These are phyloP conservation scores for Pseudisothecium myosuroides DNA, from an alignment of 225 moss, liverwort and hornwort species.

Conservation along the genomic window DNA sequence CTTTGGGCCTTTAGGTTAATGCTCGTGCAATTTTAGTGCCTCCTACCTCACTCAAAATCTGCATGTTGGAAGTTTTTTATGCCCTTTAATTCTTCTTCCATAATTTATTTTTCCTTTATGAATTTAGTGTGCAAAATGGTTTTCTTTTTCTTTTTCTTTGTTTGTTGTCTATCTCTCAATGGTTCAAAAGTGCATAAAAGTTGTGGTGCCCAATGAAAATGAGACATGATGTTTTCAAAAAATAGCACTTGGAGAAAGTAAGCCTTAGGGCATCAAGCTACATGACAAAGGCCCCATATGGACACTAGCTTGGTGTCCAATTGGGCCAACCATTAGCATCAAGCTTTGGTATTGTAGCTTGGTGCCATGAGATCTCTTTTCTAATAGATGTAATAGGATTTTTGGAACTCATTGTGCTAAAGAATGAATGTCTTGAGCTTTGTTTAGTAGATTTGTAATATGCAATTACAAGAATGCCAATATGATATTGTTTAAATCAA, in stretches of 20 bases:
- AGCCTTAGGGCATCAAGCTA: no score
- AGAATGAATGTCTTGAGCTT: not conserved
- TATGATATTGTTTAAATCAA: not conserved
- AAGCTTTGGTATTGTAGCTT: not conserved
- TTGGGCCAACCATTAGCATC: not conserved
- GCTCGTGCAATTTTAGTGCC: no score
- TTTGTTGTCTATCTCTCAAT: not conserved
- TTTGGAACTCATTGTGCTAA: not conserved
- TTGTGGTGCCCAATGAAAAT: not conserved
- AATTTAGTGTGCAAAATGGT: not conserved
- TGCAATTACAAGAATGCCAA: not conserved
- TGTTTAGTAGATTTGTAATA: not conserved
- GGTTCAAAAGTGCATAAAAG: not conserved
- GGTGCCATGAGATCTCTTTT: no score
- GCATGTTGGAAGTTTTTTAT: not conserved
- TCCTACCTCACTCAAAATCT: not conserved
- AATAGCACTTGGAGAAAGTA: not conserved
- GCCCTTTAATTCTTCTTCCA: not conserved
- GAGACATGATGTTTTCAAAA: not conserved
- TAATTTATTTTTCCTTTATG: not conserved
- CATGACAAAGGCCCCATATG: not conserved
- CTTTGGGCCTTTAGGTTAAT: no score
- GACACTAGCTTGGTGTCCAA: not conserved
- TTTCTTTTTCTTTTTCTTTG: not conserved
- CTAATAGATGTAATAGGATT: not conserved